Base-by-base conservation (phyloP, 768 basidiomycete species). In the Macrocybe gigantea region DNA sequence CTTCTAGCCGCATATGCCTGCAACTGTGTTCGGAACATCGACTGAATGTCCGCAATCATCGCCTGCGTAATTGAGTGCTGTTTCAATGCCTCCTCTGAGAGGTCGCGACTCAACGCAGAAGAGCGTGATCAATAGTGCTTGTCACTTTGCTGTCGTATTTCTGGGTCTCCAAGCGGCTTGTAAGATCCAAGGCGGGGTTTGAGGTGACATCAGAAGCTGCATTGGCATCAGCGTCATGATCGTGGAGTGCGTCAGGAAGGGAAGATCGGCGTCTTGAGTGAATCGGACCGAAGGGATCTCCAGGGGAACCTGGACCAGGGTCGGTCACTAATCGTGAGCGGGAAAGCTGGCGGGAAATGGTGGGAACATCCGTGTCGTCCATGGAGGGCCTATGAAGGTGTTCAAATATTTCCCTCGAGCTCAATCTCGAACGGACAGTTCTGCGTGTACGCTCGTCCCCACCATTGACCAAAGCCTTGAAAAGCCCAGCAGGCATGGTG, bases 401-500 rank as follows among this genome's bases (percentile, higher is more conserved):
- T 5, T 86, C 87, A 56, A 81, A 85, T 43, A 82, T 73, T 51
- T 91, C 90, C 38, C 78, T 77, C 7, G 88, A 90, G 60, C 79
- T 72, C 49, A 90, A 73, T 34, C 88, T 75, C 14, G 89, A 90
- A 41, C 86, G 83, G n/a, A 88, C 85, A 39, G 71, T 72, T 39
- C 80, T 72, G 48, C 87, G 78, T 2, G 83, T 82, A 38, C 83
- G 74, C 52, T 86, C 86, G 39, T 90, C 87, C 12, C 65, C 68
- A 38, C 58, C 62, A 44, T 67, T 76, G 29, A 76, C 81, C 43
- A 89, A 71, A 8, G 87, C 85, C 67, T 91, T 91, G 77, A 93
- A 93, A 48, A 92, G 59, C 2, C 88, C 88, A 33, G 90, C 90
- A 13, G 90, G 90, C 7, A 91, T 83, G 5, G 86, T 92, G 56